Percentiles rank a stretch among this genome's conserved stretches.
These are phyloP conservation scores for Rhazya stricta DNA, from an alignment of 257 asterid genomes.

Conservation along the genomic window DNA sequence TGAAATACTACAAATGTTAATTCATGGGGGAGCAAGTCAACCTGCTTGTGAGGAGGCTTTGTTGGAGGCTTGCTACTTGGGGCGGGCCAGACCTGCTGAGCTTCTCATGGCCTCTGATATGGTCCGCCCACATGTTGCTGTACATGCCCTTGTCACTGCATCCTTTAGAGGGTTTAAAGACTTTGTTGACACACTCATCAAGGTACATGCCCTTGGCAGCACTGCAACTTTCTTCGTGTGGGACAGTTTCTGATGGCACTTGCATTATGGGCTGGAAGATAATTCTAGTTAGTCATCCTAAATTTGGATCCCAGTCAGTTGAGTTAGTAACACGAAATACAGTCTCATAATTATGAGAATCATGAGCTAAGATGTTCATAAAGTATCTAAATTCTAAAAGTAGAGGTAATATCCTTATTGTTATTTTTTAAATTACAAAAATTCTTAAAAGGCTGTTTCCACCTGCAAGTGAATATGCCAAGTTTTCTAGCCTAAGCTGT, in stretches of 20 bases:
- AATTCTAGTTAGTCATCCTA: background rate
- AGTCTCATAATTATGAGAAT: background rate
- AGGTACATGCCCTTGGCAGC: conserved; percentile 41
- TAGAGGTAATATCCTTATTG: background rate
- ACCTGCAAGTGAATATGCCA: background rate
- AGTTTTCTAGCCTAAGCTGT: background rate
- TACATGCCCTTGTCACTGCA: conserved; percentile 66
- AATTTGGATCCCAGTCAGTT: background rate
- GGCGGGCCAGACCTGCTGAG: conserved; percentile 49
- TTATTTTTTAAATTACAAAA: too few species aligned
- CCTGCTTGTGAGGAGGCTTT: conserved; percentile 74
- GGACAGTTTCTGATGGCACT: background rate
- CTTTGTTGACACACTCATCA: conserved; percentile 46
- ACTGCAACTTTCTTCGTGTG: background rate
- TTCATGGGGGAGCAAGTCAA: conserved; percentile 58
- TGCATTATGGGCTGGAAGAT: background rate
- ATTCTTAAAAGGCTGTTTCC: background rate
- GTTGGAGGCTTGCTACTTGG: conserved; percentile 59
- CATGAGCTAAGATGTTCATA: background rate
- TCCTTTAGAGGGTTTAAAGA: conserved; percentile 57
- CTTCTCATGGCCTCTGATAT: conserved; percentile 55
- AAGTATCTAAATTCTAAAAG: background rate
- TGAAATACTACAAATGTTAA: conserved; percentile 49
- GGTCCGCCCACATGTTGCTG: conserved; percentile 71
- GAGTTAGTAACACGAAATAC: background rate